Conservation (phyloP, 805 yeast genomes). For the Myxozyma neotropica region DNA sequence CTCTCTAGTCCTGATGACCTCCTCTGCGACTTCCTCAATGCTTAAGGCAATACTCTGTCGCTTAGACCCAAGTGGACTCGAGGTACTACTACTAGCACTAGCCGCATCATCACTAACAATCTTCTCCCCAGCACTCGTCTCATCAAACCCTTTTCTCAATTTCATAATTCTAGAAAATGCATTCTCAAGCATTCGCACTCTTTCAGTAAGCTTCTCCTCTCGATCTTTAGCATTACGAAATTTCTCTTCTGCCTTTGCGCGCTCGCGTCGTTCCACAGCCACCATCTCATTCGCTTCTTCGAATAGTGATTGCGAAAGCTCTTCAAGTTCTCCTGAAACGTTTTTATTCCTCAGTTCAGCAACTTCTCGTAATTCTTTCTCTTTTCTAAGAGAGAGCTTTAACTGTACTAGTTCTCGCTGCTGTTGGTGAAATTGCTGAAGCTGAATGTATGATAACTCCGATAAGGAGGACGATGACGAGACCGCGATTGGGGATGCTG, state of each 20-base stretch:
- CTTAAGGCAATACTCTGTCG: conserved; percentile 10
- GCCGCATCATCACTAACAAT: background rate
- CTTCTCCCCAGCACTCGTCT: background rate
- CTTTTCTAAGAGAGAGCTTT: conserved; percentile 19
- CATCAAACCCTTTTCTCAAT: conserved; percentile 11
- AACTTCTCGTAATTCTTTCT: conserved; percentile 29
- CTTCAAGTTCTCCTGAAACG: conserved; percentile 34
- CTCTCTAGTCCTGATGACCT: conserved; percentile 5
- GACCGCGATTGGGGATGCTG: conserved; percentile 10
- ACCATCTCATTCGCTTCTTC: conserved; percentile 37
- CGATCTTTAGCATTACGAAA: conserved; percentile 19
- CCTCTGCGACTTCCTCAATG: conserved; percentile 20
- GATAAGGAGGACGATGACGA: conserved; percentile 4
- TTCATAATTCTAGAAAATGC: conserved; percentile 20
- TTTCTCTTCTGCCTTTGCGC: conserved; percentile 21
- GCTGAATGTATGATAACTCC: conserved; percentile 5
- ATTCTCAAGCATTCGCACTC: conserved; percentile 18
- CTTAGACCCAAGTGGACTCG: background rate
- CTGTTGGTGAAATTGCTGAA: conserved; percentile 1
- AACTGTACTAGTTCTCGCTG: conserved; percentile 11
- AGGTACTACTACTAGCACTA: conserved; percentile 3
- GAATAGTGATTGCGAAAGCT: conserved; percentile 33
- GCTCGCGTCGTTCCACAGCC: conserved; percentile 32
- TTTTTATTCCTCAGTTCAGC: conserved; percentile 33
- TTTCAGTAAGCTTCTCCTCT: conserved; percentile 16